Conservation (phyloP, 345 rosid species). For the Bruguiera gymnorhiza region DNA sequence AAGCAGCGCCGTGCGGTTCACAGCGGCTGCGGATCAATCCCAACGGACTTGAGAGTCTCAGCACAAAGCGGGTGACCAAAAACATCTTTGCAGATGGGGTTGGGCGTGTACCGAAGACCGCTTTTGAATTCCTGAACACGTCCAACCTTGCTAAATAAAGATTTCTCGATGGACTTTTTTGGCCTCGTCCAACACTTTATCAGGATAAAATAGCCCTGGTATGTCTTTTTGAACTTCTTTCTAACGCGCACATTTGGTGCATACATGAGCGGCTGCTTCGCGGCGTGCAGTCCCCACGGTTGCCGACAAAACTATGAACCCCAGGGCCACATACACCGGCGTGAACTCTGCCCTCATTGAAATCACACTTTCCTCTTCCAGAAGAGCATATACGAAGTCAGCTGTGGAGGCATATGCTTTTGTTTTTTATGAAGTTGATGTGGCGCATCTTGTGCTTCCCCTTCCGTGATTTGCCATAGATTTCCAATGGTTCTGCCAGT, state of each 20-base stretch:
- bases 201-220: constrained; percentile 62
- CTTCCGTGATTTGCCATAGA: constrained; percentile 25
- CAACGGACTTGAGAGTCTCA: constrained; percentile 53
- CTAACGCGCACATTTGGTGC: constrained; percentile 53
- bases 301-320: constrained; percentile 44
- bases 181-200: constrained; percentile 38
- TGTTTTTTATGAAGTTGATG: constrained; percentile 24
- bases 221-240: constrained; percentile 62
- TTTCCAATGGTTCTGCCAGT: constrained; percentile 39
- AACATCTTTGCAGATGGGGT: constrained; percentile 24
- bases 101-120: constrained; percentile 6
- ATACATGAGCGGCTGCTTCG: constrained; percentile 45
- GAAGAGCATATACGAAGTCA: not conserved
- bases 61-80: constrained; percentile 35
- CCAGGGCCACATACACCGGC: constrained; percentile 45
- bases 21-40: constrained; percentile 39
- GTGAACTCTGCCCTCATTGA: constrained; percentile 33
- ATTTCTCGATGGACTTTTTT: constrained; percentile 34
- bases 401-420: constrained; percentile 26
- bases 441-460: constrained; percentile 24
- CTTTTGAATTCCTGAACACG: constrained; percentile 47
- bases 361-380: not conserved
- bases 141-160: constrained; percentile 62
- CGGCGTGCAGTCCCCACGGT: constrained; percentile 46
- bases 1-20: not conserved